phyloP scores from a whole-genome alignment of 805 yeast genomes.

The Lachancea sp. region DNA sequence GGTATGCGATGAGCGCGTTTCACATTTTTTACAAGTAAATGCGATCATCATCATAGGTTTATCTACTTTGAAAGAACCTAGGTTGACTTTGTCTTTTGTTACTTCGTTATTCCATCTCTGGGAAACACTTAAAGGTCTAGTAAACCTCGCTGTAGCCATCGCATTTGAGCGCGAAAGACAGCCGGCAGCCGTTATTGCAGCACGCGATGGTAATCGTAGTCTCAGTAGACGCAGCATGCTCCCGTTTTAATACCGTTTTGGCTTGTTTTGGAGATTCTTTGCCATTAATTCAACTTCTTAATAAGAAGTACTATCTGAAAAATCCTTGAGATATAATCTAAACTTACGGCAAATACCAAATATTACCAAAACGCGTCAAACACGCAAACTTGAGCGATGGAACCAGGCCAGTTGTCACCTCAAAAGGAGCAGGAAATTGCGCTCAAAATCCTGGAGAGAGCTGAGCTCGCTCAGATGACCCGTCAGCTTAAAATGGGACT shows the following conservation, averaged over 20 bases:
- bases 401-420: slow-evolving; percentile 15
- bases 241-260: not conserved
- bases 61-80: slow-evolving; percentile 46
- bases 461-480: slow-evolving; percentile 34
- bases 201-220: not conserved
- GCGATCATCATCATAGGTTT: slow-evolving; percentile 81
- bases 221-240: not conserved
- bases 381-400: not conserved
- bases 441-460: slow-evolving; percentile 29
- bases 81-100: not conserved
- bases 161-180: not conserved
- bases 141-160: not conserved
- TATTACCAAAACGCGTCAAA: slow-evolving; percentile 7
- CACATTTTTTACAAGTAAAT: slow-evolving; percentile 87
- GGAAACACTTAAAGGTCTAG: not conserved
- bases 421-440: slow-evolving; percentile 32
- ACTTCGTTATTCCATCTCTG: not conserved
- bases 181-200: not conserved
- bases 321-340: too few relatives aligned
- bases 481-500: slow-evolving; percentile 31
- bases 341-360: not conserved
- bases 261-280: not conserved
- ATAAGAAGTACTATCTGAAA: not conserved
- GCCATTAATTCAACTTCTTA: not conserved
- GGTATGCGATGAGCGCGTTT: slow-evolving; percentile 77